Conservation (phyloP, 371 early-diverging fungal species). For the Lichtheimia ornata region DNA sequence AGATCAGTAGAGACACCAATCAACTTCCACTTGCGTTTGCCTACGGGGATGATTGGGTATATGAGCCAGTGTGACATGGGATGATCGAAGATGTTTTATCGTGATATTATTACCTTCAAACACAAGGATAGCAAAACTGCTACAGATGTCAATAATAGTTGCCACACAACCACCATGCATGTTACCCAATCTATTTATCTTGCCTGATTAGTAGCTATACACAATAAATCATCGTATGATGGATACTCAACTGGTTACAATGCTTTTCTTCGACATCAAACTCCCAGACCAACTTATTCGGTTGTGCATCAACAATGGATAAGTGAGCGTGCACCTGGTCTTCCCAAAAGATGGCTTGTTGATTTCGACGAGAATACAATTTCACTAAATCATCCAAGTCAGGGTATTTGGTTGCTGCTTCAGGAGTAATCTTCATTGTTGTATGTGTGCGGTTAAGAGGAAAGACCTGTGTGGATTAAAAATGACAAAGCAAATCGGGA, state of each 20-base stretch:
- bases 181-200: constrained; percentile 23
- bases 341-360: constrained; percentile 21
- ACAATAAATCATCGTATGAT: constrained; percentile 2
- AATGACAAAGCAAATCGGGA: too few species aligned
- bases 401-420: constrained; percentile 19
- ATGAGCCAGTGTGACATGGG: too few species aligned
- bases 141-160: constrained; percentile 48
- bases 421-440: constrained; percentile 20
- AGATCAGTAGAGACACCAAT: constrained; percentile 47
- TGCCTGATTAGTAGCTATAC: neutral
- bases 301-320: constrained; percentile 18
- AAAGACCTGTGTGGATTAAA: too few species aligned
- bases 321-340: constrained; percentile 12
- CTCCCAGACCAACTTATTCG: constrained; percentile 35
- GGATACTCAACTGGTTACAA: constrained; percentile 27
- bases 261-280: constrained; percentile 32
- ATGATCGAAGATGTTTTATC: neutral
- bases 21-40: constrained; percentile 24
- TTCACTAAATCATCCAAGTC: constrained; percentile 16
- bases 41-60: constrained; percentile 8
- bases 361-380: neutral
- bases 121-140: constrained; percentile 34
- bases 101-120: constrained; percentile 14
- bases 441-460: too few species aligned
- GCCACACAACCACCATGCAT: constrained; percentile 51